A percentile compares a stretch with the other conserved stretches of the same genome.
phyloP scores from a whole-genome alignment of 805 yeast species.

The Isabelozyma gotoi region DNA sequence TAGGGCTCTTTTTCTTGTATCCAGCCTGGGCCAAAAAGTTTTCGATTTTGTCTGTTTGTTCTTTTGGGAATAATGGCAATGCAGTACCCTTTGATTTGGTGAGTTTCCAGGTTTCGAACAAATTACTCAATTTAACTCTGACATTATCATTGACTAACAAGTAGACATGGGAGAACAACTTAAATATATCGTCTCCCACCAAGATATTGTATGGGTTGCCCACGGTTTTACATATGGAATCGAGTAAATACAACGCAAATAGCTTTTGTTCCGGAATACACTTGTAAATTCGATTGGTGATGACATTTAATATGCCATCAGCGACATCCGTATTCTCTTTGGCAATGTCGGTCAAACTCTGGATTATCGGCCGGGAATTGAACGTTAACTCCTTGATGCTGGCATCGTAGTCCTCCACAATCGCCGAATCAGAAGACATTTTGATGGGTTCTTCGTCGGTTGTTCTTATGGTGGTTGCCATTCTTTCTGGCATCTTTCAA shows the following conservation, averaged over 20 bases:
- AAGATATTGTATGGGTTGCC: conserved; percentile 87
- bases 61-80: conserved; percentile 68
- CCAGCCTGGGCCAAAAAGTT: conserved; percentile 53
- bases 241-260: conserved; percentile 79
- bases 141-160: conserved; percentile 75
- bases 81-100: conserved; percentile 60
- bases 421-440: conserved; percentile 1
- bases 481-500: neutral
- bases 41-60: conserved; percentile 71
- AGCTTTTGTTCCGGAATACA: conserved; percentile 83
- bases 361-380: conserved; percentile 88
- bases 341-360: conserved; percentile 80
- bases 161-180: conserved; percentile 72
- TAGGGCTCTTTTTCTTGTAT: conserved; percentile 10
- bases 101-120: conserved; percentile 86
- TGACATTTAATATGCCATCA: conserved; percentile 69
- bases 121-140: conserved; percentile 67
- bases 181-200: conserved; percentile 68
- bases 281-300: conserved; percentile 70
- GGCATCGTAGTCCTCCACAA: conserved; percentile 59
- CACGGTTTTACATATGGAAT: conserved; percentile 86
- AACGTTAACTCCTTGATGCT: conserved; percentile 77
- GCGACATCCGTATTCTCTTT: conserved; percentile 81
- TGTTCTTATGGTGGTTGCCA: neutral
- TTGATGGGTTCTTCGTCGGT: neutral